Conservation (phyloP, 495 filamentous ascomycete species). For the Tuber umbilicatum region DNA sequence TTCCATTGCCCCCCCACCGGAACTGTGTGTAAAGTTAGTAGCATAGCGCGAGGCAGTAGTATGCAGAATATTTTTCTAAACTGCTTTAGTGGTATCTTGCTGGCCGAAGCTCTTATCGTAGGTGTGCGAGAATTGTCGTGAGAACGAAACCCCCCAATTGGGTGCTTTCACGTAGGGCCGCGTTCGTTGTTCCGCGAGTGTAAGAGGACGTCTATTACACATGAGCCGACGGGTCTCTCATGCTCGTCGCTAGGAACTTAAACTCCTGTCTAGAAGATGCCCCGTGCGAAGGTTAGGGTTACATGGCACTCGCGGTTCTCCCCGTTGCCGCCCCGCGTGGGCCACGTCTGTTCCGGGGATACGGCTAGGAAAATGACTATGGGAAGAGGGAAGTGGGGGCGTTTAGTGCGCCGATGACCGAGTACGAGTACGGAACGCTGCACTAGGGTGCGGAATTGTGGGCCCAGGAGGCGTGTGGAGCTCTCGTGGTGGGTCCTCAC, state of each 20-base stretch:
- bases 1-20: background rate
- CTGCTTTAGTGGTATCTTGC: constrained; percentile 4
- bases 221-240: constrained; percentile 35
- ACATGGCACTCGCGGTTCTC: constrained; percentile 35
- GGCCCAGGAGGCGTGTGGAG: constrained; percentile 23
- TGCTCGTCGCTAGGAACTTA: constrained; percentile 40
- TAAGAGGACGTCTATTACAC: constrained; percentile 31
- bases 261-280: constrained; percentile 26
- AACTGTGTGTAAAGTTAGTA: too few species aligned
- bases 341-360: constrained; percentile 42
- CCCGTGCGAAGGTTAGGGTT: constrained; percentile 39
- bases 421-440: constrained; percentile 37
- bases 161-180: constrained; percentile 44
- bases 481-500: constrained; percentile 30
- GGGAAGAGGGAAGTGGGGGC: constrained; percentile 29
- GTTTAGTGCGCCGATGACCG: constrained; percentile 38
- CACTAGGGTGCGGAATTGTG: constrained; percentile 31
- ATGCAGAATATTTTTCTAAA: constrained; percentile 29
- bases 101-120: background rate
- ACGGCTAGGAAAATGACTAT: constrained; percentile 43
- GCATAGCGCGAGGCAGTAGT: constrained; percentile 18
- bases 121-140: constrained; percentile 15
- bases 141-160: constrained; percentile 41
- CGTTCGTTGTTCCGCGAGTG: constrained; percentile 28
- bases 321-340: constrained; percentile 19